These are phyloP conservation scores for Crucihimalaya himalaica DNA, from an alignment of 345 rosid genomes.

Conservation along the genomic window DNA sequence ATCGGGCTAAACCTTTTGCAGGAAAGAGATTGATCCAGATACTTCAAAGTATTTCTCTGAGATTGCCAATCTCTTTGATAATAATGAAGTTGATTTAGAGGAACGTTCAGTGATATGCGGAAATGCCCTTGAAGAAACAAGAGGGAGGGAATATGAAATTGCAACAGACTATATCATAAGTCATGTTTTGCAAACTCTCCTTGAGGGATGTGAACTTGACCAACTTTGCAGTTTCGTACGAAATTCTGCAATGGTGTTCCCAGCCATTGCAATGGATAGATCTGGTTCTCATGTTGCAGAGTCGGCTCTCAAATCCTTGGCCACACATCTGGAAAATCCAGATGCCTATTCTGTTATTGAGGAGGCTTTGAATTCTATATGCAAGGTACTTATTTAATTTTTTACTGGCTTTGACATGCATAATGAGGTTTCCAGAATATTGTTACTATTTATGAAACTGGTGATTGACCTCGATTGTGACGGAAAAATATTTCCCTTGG, in stretches of 20 bases:
- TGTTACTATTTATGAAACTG: conserved; percentile 1
- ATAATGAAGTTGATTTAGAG: conserved; percentile 66
- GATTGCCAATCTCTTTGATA: conserved; percentile 82
- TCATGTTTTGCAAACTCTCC: conserved; percentile 78
- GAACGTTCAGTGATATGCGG: conserved; percentile 72
- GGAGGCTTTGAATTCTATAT: conserved; percentile 64
- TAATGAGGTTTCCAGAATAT: not conserved
- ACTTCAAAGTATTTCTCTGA: conserved; percentile 76
- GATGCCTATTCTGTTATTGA: conserved; percentile 63
- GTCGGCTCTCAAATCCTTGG: conserved; percentile 85
- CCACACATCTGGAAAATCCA: conserved; percentile 65
- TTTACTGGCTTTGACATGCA: not conserved
- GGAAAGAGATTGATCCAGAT: conserved; percentile 89
- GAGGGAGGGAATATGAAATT: conserved; percentile 78
- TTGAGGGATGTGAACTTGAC: conserved; percentile 83
- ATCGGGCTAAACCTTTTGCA: conserved; percentile 38
- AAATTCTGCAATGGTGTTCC: conserved; percentile 60
- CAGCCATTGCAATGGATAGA: conserved; percentile 86
- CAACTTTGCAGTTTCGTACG: conserved; percentile 81
- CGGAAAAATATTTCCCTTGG: conserved; percentile 18
- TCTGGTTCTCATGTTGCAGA: conserved; percentile 97
- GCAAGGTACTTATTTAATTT: conserved; percentile 61
- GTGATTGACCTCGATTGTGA: conserved; percentile 10
- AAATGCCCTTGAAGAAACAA: conserved; percentile 85
- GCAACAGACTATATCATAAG: conserved; percentile 91